These are phyloP conservation scores for Fusarium secorum DNA, from an alignment of 2,329 filamentous ascomycete genomes.

Conservation along the genomic window DNA sequence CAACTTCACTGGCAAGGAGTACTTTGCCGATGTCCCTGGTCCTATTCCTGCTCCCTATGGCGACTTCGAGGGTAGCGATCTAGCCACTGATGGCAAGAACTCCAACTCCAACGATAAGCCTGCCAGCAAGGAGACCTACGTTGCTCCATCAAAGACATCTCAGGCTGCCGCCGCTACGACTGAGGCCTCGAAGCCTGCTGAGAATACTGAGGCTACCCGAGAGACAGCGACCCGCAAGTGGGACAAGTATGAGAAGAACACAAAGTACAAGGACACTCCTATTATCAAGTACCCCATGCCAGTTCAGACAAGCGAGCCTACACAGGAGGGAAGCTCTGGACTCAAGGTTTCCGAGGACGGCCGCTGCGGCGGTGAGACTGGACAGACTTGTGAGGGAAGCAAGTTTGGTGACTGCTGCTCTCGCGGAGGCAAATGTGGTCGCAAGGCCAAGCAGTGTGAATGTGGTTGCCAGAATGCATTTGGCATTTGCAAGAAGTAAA, in stretches of 20 bases:
- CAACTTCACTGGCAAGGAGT: slow-evolving; percentile 48
- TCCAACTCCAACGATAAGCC: slow-evolving; percentile 17
- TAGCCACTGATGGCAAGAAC: slow-evolving; percentile 20
- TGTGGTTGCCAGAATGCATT: slow-evolving; percentile 49
- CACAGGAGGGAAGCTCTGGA: slow-evolving; percentile 3
- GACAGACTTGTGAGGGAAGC: slow-evolving; percentile 53
- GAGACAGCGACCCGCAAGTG: slow-evolving; percentile 17
- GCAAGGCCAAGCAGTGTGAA: slow-evolving; percentile 47
- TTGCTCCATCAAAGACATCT: slow-evolving; percentile 7
- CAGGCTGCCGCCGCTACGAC: slow-evolving; percentile 12
- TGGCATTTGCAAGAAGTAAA: slow-evolving; percentile 44
- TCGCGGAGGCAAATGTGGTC: slow-evolving; percentile 50
- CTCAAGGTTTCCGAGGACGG: slow-evolving; percentile 50
- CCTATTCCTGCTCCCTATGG: slow-evolving; percentile 47
- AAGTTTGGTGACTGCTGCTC: slow-evolving; percentile 55
- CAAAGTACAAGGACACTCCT: slow-evolving; percentile 20
- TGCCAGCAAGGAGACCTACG: neutral
- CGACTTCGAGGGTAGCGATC: slow-evolving; percentile 31
- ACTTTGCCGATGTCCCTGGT: slow-evolving; percentile 44
- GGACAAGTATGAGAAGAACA: slow-evolving; percentile 3
- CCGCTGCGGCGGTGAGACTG: slow-evolving; percentile 50
- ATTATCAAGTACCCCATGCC: slow-evolving; percentile 8
- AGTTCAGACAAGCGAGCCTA: slow-evolving; percentile 24
- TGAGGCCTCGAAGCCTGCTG: slow-evolving; percentile 2
- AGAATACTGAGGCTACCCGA: slow-evolving; percentile 1